These are phyloP conservation scores for Actinidia chinensis DNA, from an alignment of 179 eudicot species.

Conservation along the genomic window DNA sequence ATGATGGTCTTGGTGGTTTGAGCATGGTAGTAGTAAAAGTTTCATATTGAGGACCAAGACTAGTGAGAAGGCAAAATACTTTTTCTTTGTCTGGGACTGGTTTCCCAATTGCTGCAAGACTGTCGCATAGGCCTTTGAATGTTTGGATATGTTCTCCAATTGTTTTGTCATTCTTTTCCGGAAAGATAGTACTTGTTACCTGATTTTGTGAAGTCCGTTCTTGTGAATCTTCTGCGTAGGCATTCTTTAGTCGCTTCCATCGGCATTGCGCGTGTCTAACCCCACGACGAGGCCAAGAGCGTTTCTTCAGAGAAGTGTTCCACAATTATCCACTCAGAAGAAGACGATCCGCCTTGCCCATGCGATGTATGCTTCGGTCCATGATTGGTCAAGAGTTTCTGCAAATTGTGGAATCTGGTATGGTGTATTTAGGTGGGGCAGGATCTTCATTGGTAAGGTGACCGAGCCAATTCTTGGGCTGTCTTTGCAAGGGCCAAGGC, in stretches of 20 bases:
- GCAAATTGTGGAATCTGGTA: not conserved
- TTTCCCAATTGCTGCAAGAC: constrained; percentile 12
- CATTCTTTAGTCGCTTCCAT: not conserved
- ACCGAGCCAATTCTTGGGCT: not conserved
- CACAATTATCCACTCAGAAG: constrained; percentile 10
- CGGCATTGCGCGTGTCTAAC: not conserved
- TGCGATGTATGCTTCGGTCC: not conserved
- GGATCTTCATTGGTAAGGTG: constrained; percentile 2
- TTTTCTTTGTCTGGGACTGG: constrained; percentile 9
- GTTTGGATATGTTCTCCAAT: constrained; percentile 8
- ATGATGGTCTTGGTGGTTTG: not conserved
- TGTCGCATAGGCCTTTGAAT: constrained; percentile 11
- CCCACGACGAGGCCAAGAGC: not conserved
- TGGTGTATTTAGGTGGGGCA: not conserved
- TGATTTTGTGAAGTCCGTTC: constrained; percentile 6
- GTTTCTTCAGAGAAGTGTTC: not conserved
- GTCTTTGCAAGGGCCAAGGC: constrained; percentile 15
- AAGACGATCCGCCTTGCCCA: not conserved
- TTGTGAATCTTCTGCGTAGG: not conserved
- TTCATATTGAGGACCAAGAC: constrained; percentile 11
- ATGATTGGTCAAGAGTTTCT: not conserved
- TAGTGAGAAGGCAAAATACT: constrained; percentile 10
- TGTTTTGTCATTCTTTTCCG: constrained; percentile 5
- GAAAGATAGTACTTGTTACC: not conserved
- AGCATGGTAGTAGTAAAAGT: constrained; percentile 7